Conservation (phyloP, 2,329 filamentous ascomycete genomes). For the Neonectria coccinea region DNA sequence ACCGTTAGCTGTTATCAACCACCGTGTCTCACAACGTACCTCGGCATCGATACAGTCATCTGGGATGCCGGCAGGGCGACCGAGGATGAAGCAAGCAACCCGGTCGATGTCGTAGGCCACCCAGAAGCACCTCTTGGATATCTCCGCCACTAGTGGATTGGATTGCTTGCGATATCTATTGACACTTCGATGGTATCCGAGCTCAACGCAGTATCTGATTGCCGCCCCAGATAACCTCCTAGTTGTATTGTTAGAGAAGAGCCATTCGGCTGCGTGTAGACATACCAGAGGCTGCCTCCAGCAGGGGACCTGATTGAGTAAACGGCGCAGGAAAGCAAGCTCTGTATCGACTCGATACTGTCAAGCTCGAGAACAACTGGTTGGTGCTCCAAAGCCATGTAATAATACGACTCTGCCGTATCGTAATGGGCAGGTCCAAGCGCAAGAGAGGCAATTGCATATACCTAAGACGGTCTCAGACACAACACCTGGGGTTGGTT, state of each 20-base stretch:
- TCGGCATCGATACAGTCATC: slow-evolving; percentile 35
- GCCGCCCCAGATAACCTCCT: slow-evolving; percentile 35
- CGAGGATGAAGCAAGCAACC: slow-evolving; percentile 32
- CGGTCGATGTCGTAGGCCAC: slow-evolving; percentile 35
- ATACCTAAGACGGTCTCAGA: slow-evolving; percentile 14
- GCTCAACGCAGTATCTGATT: slow-evolving; percentile 32
- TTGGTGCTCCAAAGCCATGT: slow-evolving; percentile 33
- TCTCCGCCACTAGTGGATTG: slow-evolving; percentile 33
- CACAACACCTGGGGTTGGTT: too few species aligned
- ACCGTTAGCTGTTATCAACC: background rate
- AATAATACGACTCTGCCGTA: slow-evolving; percentile 36
- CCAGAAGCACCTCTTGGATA: slow-evolving; percentile 37
- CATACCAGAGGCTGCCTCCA: slow-evolving; percentile 33
- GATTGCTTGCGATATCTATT: slow-evolving; percentile 33
- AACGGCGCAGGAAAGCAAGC: slow-evolving; percentile 27
- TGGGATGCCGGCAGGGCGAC: slow-evolving; percentile 32
- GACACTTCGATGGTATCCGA: slow-evolving; percentile 33
- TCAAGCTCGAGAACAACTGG: slow-evolving; percentile 29
- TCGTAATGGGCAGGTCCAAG: slow-evolving; percentile 32
- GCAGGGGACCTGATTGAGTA: slow-evolving; percentile 33
- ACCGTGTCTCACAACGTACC: background rate
- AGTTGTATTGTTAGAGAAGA: background rate
- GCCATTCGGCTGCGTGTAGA: background rate
- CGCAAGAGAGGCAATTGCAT: slow-evolving; percentile 33
- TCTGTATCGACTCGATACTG: slow-evolving; percentile 34